Percentiles rank a stretch among this genome's conserved stretches.
These are phyloP conservation scores for Hypoxylon fragiforme DNA, from an alignment of 495 filamentous ascomycete genomes.

Conservation along the genomic window DNA sequence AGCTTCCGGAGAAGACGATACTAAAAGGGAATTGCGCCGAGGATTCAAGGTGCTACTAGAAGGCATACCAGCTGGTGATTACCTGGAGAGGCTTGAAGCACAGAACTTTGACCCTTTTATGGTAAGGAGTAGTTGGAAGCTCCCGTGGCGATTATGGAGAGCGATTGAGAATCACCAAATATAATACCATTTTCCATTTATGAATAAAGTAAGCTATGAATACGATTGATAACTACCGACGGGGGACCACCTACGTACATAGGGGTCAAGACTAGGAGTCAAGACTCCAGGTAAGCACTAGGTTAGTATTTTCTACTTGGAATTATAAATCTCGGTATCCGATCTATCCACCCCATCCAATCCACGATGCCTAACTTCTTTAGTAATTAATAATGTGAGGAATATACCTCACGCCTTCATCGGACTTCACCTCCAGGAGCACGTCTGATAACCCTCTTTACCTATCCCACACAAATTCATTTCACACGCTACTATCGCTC, in stretches of 20 bases:
- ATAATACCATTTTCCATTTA: conserved; percentile 12
- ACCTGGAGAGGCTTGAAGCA: conserved; percentile 74
- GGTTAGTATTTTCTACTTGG: too few species aligned
- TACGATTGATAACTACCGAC: too few species aligned
- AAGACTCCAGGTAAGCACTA: too few species aligned
- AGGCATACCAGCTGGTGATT: conserved; percentile 74
- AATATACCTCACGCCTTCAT: too few species aligned
- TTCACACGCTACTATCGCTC: background rate
- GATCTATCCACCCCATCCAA: too few species aligned
- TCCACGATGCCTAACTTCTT: too few species aligned
- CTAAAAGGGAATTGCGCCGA: conserved; percentile 56
- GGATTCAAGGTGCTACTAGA: conserved; percentile 81
- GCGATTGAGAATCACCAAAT: conserved; percentile 65
- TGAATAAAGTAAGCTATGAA: too few species aligned
- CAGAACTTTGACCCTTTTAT: conserved; percentile 76
- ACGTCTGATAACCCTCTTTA: background rate
- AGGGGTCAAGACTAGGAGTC: too few species aligned
- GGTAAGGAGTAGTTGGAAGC: conserved; percentile 77
- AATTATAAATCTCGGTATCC: too few species aligned
- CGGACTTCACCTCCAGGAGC: too few species aligned
- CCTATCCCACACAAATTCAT: background rate
- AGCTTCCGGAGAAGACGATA: conserved; percentile 34
- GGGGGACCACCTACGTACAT: too few species aligned
- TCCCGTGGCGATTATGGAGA: conserved; percentile 85
- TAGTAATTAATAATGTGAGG: too few species aligned